These are phyloP conservation scores for Pleurotus djamor DNA, from an alignment of 768 basidiomycete genomes.

Conservation along the genomic window DNA sequence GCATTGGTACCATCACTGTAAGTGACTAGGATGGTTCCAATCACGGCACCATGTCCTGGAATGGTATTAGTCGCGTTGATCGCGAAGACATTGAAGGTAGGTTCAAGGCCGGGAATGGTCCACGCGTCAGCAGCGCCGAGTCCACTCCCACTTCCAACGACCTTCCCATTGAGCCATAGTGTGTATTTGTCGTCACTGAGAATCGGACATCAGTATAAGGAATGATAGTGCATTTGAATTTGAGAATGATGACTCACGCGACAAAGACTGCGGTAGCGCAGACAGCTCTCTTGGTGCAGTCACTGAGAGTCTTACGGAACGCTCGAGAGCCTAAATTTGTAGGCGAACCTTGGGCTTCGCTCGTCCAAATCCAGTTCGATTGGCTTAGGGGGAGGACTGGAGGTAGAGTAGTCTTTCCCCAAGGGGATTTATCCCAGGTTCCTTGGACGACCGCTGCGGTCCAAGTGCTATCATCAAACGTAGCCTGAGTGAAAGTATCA, in stretches of 20 bases:
- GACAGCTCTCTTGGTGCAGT: not conserved
- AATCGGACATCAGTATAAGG: not conserved
- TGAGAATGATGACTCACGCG: not conserved
- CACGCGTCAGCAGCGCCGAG: constrained; percentile 18
- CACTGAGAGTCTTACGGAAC: constrained; percentile 2
- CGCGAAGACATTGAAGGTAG: constrained; percentile 21
- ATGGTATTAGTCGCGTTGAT: constrained; percentile 24
- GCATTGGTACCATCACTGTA: constrained; percentile 19
- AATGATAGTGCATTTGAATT: not conserved
- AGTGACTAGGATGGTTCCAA: constrained; percentile 16
- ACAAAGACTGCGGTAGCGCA: not conserved
- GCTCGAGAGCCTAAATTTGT: not conserved
- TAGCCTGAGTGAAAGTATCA: not conserved
- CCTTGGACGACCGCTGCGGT: not conserved
- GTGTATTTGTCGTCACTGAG: constrained; percentile 1
- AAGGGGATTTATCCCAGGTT: not conserved
- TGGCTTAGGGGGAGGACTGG: not conserved
- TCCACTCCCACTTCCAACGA: constrained; percentile 18
- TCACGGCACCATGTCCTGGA: constrained; percentile 21
- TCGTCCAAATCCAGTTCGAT: constrained; percentile 6
- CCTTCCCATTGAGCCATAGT: not conserved
- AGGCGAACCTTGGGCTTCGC: not conserved
- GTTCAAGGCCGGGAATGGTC: constrained; percentile 20
- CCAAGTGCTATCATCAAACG: constrained; percentile 1
- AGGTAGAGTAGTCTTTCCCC: not conserved